Evolutionary conservation across 371 early-diverging fungal species (phyloP).

Genomic region (Mortierella sp.): DNA sequence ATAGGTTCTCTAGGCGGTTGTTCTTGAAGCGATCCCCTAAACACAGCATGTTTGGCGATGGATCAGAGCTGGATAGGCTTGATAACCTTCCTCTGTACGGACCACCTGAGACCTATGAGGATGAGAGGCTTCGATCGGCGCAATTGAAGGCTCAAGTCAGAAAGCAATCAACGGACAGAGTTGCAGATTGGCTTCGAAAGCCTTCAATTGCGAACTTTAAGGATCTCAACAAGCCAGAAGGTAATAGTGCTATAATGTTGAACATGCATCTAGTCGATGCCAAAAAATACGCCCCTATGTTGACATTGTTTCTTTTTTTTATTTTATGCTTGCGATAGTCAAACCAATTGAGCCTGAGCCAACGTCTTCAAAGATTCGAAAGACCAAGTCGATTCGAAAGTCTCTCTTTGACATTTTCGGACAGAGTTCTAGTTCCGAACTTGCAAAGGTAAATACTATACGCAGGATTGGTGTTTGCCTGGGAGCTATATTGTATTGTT

Average conservation of each 20-base stretch:
- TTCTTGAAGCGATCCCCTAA: slow-evolving; percentile 40
- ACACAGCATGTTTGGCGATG: slow-evolving; percentile 43
- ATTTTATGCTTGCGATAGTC: neutral
- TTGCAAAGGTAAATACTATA: slow-evolving; percentile 15
- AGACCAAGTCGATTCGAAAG: slow-evolving; percentile 39
- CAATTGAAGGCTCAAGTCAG: slow-evolving; percentile 16
- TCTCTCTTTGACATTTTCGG: slow-evolving; percentile 53
- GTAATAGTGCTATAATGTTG: slow-evolving; percentile 3
- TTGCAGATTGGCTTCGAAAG: slow-evolving; percentile 41
- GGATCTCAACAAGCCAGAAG: slow-evolving; percentile 23
- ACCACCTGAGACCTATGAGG: neutral
- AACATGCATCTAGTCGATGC: neutral
- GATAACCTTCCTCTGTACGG: slow-evolving; percentile 36
- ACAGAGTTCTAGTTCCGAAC: slow-evolving; percentile 8
- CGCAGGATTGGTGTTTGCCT: too few relatives aligned
- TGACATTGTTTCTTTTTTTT: neutral
- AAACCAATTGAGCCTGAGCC: slow-evolving; percentile 10
- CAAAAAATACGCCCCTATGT: neutral
- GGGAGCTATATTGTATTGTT: neutral
- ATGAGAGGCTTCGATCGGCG: slow-evolving; percentile 7
- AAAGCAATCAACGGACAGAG: slow-evolving; percentile 36
- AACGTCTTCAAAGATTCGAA: slow-evolving; percentile 23
- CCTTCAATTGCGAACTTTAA: slow-evolving; percentile 44
- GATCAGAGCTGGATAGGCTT: slow-evolving; percentile 46
- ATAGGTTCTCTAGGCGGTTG: slow-evolving; percentile 23